phyloP scores from a whole-genome alignment of 352 stramenopile genomes.

The Phytophthora colocasiae region DNA sequence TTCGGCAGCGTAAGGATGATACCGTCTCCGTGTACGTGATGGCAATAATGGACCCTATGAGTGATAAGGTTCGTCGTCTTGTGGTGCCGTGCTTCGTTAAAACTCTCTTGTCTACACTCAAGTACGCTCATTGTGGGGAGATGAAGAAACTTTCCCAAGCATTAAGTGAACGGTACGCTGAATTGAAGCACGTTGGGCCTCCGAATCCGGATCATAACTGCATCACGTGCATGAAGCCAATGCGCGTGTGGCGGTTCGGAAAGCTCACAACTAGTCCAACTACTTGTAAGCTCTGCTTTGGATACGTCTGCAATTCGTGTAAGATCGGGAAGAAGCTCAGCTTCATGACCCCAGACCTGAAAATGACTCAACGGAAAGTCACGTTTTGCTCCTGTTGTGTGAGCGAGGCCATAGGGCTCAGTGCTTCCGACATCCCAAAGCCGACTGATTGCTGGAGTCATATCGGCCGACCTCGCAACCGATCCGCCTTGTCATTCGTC shows the following conservation, averaged over 20 bases:
- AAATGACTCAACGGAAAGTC: slow-evolving; percentile 34
- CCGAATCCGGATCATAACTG: slow-evolving; percentile 26
- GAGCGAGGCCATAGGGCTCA: slow-evolving; percentile 24
- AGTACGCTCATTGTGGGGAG: slow-evolving; percentile 38
- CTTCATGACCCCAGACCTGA: slow-evolving; percentile 41
- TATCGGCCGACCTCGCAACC: background rate
- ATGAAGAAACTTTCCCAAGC: slow-evolving; percentile 41
- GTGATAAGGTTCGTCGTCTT: slow-evolving; percentile 21
- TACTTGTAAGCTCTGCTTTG: slow-evolving; percentile 34
- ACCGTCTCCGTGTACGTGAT: slow-evolving; percentile 50
- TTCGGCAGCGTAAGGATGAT: slow-evolving; percentile 37
- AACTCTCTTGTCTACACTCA: slow-evolving; percentile 30
- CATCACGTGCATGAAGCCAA: slow-evolving; percentile 35
- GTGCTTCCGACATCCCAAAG: slow-evolving; percentile 23
- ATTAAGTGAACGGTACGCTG: slow-evolving; percentile 25
- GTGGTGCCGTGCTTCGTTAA: slow-evolving; percentile 35
- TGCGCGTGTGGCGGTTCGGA: slow-evolving; percentile 18
- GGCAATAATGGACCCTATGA: slow-evolving; percentile 40
- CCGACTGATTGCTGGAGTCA: slow-evolving; percentile 12
- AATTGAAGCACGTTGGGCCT: slow-evolving; percentile 20
- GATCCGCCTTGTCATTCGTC: slow-evolving; percentile 11
- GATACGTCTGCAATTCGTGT: slow-evolving; percentile 36
- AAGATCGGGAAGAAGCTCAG: slow-evolving; percentile 42
- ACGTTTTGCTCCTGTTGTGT: slow-evolving; percentile 42
- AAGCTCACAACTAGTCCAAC: background rate